Conservation (phyloP, 768 basidiomycete species). For the Boletus tomentosulus region DNA sequence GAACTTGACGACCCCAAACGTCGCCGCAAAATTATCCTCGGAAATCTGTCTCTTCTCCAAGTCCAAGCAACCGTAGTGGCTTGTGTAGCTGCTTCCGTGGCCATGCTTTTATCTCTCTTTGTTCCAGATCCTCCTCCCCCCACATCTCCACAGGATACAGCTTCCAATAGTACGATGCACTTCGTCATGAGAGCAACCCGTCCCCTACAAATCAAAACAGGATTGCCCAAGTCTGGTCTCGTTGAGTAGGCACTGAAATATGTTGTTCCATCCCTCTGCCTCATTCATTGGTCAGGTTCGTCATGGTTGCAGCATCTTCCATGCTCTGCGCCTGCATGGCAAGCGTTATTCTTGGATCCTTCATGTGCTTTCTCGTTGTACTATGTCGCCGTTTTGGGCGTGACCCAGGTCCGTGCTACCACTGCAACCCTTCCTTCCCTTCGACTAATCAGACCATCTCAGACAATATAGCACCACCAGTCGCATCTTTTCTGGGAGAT, state of each 20-base stretch:
- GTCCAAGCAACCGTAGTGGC: slow-evolving; percentile 92
- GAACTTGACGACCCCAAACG: slow-evolving; percentile 71
- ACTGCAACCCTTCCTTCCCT: background rate
- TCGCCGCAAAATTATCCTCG: slow-evolving; percentile 64
- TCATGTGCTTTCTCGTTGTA: slow-evolving; percentile 86
- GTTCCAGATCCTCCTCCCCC: slow-evolving; percentile 38
- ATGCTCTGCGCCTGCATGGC: slow-evolving; percentile 82
- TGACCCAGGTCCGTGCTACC: slow-evolving; percentile 69
- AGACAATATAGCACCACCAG: slow-evolving; percentile 96
- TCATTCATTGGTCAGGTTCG: slow-evolving; percentile 46
- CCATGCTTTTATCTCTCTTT: slow-evolving; percentile 66
- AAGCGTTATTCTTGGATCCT: slow-evolving; percentile 77
- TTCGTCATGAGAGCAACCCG: slow-evolving; percentile 18
- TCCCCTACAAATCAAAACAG: slow-evolving; percentile 23
- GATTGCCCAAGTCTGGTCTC: slow-evolving; percentile 35
- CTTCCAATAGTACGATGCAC: slow-evolving; percentile 11
- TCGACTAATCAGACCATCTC: background rate
- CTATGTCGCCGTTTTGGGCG: slow-evolving; percentile 68
- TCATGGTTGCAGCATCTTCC: slow-evolving; percentile 70
- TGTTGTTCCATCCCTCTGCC: background rate
- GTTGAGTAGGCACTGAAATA: slow-evolving; percentile 31
- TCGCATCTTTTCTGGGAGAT: slow-evolving; percentile 91
- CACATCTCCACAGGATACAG: slow-evolving; percentile 2
- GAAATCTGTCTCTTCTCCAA: slow-evolving; percentile 84
- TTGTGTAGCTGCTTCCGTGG: slow-evolving; percentile 75